phyloP scores from a whole-genome alignment of 2,329 filamentous ascomycete species.

The Colletotrichum scovillei region DNA sequence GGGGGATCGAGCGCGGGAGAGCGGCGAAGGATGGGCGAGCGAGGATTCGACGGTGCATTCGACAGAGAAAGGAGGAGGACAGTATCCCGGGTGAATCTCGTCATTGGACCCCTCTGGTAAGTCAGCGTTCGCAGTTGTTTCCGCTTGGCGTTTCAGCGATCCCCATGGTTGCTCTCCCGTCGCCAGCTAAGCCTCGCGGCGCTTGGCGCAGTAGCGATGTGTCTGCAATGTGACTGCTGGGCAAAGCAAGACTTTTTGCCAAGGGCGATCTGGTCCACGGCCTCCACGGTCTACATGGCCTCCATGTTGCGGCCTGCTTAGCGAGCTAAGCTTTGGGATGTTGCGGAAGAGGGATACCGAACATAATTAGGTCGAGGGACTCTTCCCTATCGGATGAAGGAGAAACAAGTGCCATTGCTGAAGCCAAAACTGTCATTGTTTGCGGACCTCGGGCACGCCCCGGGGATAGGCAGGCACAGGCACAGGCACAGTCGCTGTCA shows the following conservation, averaged over 20 bases:
- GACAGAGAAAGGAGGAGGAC: background rate
- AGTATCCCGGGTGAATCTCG: background rate
- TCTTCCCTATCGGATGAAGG: slow-evolving; percentile 21
- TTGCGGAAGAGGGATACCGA: slow-evolving; percentile 26
- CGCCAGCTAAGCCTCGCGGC: slow-evolving; percentile 19
- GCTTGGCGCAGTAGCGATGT: background rate
- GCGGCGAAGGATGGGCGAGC: slow-evolving; percentile 6
- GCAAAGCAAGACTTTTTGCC: slow-evolving; percentile 3
- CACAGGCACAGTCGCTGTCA: no score
- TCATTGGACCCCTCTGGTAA: background rate
- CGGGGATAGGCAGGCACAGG: background rate
- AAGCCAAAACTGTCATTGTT: slow-evolving; percentile 30
- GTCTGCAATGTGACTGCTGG: background rate
- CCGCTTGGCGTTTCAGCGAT: slow-evolving; percentile 35
- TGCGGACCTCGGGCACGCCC: slow-evolving; percentile 15
- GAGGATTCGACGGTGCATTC: background rate
- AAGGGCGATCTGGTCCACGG: slow-evolving; percentile 21
- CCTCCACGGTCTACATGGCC: background rate
- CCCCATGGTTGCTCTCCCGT: slow-evolving; percentile 22
- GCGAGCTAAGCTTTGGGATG: slow-evolving; percentile 25
- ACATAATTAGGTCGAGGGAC: slow-evolving; percentile 1
- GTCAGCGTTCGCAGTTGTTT: slow-evolving; percentile 20
- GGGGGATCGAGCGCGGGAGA: slow-evolving; percentile 26
- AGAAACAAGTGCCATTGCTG: slow-evolving; percentile 27
- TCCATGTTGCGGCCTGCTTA: slow-evolving; percentile 13